These are phyloP conservation scores for Marasmius tenuissimus DNA, from an alignment of 1,284 basidiomycete genomes.

Conservation along the genomic window DNA sequence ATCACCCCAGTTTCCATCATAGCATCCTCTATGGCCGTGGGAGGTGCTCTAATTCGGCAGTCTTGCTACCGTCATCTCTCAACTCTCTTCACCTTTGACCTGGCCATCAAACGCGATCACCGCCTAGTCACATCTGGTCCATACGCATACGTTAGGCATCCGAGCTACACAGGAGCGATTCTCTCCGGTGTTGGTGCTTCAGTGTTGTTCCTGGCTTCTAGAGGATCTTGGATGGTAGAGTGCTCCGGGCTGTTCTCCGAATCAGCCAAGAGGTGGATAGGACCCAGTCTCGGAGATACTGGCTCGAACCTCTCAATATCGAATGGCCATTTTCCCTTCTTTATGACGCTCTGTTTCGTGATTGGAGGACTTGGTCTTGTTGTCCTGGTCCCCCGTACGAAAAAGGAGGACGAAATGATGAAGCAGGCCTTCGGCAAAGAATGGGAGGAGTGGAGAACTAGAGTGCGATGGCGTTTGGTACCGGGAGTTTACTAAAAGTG, in stretches of 20 bases:
- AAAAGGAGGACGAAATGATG: constrained; percentile 11
- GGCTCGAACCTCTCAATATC: background rate
- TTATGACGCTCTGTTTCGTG: background rate
- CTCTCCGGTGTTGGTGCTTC: background rate
- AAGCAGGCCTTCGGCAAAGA: constrained; percentile 15
- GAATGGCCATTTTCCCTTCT: background rate
- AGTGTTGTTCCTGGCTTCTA: background rate
- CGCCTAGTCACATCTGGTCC: constrained; percentile 3
- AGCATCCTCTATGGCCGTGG: background rate
- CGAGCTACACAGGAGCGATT: constrained; percentile 1
- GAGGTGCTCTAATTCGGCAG: background rate
- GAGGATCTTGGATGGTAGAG: constrained; percentile 2
- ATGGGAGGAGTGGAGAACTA: constrained; percentile 15
- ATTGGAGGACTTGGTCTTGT: background rate
- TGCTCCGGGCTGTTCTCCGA: background rate
- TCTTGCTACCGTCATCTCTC: background rate
- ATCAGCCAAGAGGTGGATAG: background rate
- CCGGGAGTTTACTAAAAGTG: constrained; percentile 8
- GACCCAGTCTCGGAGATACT: background rate
- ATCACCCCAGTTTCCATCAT: background rate
- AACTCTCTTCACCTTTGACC: constrained; percentile 4
- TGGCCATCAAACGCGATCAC: background rate
- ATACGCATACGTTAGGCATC: constrained; percentile 3
- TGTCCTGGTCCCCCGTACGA: background rate
- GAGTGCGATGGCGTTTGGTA: constrained; percentile 14